phyloP scores from a whole-genome alignment of 2,329 filamentous ascomycete genomes.

The Myriosclerotinia scirpicola region DNA sequence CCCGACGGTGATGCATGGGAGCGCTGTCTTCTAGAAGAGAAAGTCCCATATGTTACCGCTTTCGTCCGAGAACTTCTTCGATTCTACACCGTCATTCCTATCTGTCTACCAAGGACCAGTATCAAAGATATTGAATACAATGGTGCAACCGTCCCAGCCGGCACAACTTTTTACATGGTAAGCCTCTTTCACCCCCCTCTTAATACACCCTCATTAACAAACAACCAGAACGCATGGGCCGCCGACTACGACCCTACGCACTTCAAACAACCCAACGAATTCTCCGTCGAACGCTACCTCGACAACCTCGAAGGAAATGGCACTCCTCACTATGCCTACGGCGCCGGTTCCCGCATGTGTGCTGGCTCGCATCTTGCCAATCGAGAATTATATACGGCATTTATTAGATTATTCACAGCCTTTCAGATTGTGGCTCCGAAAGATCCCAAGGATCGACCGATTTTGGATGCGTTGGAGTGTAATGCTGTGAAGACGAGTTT shows the following conservation, averaged over 20 bases:
- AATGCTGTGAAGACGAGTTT: conserved; percentile 57
- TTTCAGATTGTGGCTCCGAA: conserved; percentile 55
- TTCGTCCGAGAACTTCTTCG: conserved; percentile 76
- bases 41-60: conserved; percentile 73
- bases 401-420: conserved; percentile 57
- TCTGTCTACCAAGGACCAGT: conserved; percentile 70
- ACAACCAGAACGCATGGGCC: conserved; percentile 63
- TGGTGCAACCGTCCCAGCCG: conserved; percentile 66
- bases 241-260: conserved; percentile 70
- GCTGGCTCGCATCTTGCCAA: conserved; percentile 63
- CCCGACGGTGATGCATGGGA: conserved; percentile 76
- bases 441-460: conserved; percentile 49
- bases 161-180: conserved; percentile 62
- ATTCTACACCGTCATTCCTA: conserved; percentile 77
- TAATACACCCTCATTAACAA: conserved; percentile 29
- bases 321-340: conserved; percentile 62
- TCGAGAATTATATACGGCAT: conserved; percentile 61
- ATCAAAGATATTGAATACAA: conserved; percentile 73
- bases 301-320: conserved; percentile 50
- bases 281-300: conserved; percentile 71
- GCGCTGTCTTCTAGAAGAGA: conserved; percentile 70
- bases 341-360: conserved; percentile 63
- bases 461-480: conserved; percentile 58
- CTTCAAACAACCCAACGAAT: conserved; percentile 62
- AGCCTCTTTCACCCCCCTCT: not conserved